Percentiles rank a stretch among this genome's conserved stretches.
These are phyloP conservation scores for Canavalia ensiformis DNA, from an alignment of 306 rosid species.

Conservation along the genomic window DNA sequence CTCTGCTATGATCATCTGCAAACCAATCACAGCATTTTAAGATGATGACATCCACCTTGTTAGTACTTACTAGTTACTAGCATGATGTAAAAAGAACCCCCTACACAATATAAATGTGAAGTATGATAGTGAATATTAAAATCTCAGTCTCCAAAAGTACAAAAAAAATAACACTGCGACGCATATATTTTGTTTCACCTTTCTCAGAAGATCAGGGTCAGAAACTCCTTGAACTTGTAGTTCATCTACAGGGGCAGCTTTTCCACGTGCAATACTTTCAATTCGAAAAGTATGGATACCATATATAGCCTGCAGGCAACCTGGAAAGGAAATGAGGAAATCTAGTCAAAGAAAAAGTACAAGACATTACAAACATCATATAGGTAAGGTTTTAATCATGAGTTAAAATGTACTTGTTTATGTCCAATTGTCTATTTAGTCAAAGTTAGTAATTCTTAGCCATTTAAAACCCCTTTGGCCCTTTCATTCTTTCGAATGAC, in stretches of 20 bases:
- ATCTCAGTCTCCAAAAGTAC: slow-evolving; percentile 24
- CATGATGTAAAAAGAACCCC: slow-evolving; percentile 26
- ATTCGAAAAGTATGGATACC: slow-evolving; percentile 88
- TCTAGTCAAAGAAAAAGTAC: slow-evolving; percentile 19
- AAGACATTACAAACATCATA: slow-evolving; percentile 16
- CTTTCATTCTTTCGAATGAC: slow-evolving; percentile 3
- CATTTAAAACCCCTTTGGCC: slow-evolving; percentile 24
- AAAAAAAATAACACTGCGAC: slow-evolving; percentile 34
- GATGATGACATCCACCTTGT: slow-evolving; percentile 24
- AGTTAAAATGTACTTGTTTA: slow-evolving; percentile 31
- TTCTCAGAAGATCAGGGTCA: slow-evolving; percentile 75
- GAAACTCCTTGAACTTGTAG: slow-evolving; percentile 90
- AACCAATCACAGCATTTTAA: slow-evolving; percentile 45
- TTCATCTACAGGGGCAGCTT: slow-evolving; percentile 89
- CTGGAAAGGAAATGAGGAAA: slow-evolving; percentile 52
- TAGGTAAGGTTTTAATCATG: slow-evolving; percentile 28
- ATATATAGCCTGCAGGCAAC: slow-evolving; percentile 86
- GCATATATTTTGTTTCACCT: slow-evolving; percentile 58
- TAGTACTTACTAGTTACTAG: slow-evolving; percentile 20
- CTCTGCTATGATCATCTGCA: slow-evolving; percentile 77
- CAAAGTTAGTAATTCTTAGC: slow-evolving; percentile 2
- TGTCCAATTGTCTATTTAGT: slow-evolving; percentile 9
- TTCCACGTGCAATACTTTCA: slow-evolving; percentile 85
- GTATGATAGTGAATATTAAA: slow-evolving; percentile 9
- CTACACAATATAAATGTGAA: not conserved